phyloP scores from a whole-genome alignment of 257 asterid genomes.

The Capsicum baccatum region DNA sequence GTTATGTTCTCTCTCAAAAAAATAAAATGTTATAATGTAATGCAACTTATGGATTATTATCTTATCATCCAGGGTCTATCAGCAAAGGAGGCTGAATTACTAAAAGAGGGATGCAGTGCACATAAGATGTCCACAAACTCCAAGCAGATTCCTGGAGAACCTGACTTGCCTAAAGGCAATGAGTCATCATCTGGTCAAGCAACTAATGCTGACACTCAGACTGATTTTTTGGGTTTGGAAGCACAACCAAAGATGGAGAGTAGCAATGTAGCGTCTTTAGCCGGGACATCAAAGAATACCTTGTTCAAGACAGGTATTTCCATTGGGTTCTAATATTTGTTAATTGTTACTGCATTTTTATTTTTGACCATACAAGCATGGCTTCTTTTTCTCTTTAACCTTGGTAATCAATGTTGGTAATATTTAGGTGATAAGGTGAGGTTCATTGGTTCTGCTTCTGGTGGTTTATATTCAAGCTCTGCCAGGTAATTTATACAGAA shows the following conservation, averaged over 20 bases:
- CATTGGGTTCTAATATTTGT: not conserved
- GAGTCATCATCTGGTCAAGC: constrained; percentile 59
- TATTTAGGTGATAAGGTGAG: constrained; percentile 82
- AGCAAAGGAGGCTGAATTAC: constrained; percentile 67
- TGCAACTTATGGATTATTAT: constrained; percentile 31
- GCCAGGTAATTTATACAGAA: constrained; percentile 20
- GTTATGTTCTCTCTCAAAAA: not conserved
- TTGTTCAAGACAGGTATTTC: constrained; percentile 54
- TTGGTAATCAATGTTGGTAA: constrained; percentile 33
- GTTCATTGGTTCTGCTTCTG: constrained; percentile 68
- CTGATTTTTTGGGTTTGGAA: constrained; percentile 48
- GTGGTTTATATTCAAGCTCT: constrained; percentile 54
- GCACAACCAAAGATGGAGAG: constrained; percentile 55
- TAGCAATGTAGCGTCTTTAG: constrained; percentile 49
- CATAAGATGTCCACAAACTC: constrained; percentile 52
- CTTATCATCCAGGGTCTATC: constrained; percentile 61
- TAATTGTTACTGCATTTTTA: not conserved
- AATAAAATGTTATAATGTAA: not conserved
- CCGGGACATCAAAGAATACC: constrained; percentile 54
- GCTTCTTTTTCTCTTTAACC: constrained; percentile 29
- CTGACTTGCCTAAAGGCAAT: constrained; percentile 57
- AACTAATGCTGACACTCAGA: constrained; percentile 43
- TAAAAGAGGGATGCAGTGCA: constrained; percentile 55
- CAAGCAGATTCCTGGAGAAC: constrained; percentile 55
- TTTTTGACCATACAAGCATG: not conserved